phyloP scores from a whole-genome alignment of 2,329 filamentous ascomycete genomes.

The Ascochyta fabae region DNA sequence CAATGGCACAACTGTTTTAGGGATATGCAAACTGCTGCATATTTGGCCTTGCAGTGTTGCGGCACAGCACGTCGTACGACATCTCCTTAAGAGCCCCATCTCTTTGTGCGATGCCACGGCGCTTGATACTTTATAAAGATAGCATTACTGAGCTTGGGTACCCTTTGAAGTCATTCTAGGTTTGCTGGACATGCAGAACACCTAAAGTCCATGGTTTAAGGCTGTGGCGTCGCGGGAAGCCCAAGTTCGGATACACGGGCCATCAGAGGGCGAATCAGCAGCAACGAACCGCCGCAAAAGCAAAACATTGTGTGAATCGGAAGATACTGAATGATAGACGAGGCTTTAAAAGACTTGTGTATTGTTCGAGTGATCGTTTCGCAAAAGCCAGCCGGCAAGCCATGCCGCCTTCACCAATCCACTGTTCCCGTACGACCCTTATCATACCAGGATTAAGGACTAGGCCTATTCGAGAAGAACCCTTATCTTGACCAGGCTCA shows the following conservation, averaged over 20 bases:
- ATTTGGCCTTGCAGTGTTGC: neutral
- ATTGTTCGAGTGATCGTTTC: constrained; percentile 8
- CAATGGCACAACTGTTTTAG: neutral
- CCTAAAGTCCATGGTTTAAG: neutral
- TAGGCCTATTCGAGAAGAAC: constrained; percentile 16
- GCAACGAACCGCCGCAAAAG: constrained; percentile 19
- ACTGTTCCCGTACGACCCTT: neutral
- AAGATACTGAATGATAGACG: constrained; percentile 24
- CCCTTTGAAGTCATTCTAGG: no score
- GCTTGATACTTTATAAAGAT: no score
- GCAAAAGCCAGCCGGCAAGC: constrained; percentile 18
- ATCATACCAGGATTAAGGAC: constrained; percentile 1
- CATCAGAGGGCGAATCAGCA: constrained; percentile 25
- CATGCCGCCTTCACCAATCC: constrained; percentile 20
- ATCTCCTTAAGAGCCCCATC: neutral
- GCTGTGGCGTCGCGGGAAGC: constrained; percentile 4
- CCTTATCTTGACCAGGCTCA: constrained; percentile 32
- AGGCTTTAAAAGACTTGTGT: constrained; percentile 5
- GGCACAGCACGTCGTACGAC: neutral
- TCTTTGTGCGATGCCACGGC: neutral
- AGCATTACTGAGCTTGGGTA: no score
- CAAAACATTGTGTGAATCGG: constrained; percentile 16
- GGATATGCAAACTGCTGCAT: neutral
- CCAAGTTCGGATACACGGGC: constrained; percentile 33
- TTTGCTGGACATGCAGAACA: neutral